These are phyloP conservation scores for Komagataella ulmi DNA, from an alignment of 805 yeast genomes.

Conservation along the genomic window DNA sequence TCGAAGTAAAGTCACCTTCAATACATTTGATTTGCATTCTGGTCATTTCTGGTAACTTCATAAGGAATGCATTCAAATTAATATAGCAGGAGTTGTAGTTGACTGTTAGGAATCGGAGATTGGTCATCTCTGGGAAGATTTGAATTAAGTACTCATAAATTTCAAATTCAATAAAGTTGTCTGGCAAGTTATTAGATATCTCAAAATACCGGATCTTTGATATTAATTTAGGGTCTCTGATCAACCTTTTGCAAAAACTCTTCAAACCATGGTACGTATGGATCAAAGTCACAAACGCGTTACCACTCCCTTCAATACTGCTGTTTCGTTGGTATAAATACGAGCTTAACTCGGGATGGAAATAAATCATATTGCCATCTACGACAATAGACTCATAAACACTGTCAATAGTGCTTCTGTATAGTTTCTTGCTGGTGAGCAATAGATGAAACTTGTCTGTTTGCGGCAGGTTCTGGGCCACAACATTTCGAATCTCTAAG, in stretches of 20 bases:
- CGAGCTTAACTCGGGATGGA: constrained; percentile 10
- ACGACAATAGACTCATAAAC: constrained; percentile 12
- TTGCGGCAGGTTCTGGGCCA: constrained; percentile 10
- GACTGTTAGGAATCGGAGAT: constrained; percentile 8
- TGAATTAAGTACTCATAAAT: constrained; percentile 5
- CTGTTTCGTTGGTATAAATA: constrained; percentile 6
- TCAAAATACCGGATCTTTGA: constrained; percentile 8
- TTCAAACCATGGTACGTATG: constrained; percentile 11
- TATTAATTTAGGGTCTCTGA: constrained; percentile 2
- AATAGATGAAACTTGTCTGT: constrained; percentile 13
- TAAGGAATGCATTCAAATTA: constrained; percentile 5
- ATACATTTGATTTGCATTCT: constrained; percentile 3
- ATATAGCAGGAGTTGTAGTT: constrained; percentile 10
- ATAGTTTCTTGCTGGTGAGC: constrained; percentile 6
- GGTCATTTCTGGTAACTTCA: constrained; percentile 1
- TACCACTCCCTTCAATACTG: not conserved
- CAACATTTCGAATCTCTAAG: constrained; percentile 8
- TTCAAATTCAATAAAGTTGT: constrained; percentile 12
- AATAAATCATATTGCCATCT: constrained; percentile 10
- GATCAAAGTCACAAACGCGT: constrained; percentile 3
- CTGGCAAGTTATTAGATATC: constrained; percentile 10
- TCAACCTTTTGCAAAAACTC: constrained; percentile 9
- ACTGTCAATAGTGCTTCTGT: constrained; percentile 5
- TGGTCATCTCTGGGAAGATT: constrained; percentile 4
- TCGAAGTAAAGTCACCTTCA: constrained; percentile 6